Percentiles rank a stretch among this genome's conserved stretches.
These are phyloP conservation scores for Candida awuae DNA, from an alignment of 805 yeast species.

Conservation along the genomic window DNA sequence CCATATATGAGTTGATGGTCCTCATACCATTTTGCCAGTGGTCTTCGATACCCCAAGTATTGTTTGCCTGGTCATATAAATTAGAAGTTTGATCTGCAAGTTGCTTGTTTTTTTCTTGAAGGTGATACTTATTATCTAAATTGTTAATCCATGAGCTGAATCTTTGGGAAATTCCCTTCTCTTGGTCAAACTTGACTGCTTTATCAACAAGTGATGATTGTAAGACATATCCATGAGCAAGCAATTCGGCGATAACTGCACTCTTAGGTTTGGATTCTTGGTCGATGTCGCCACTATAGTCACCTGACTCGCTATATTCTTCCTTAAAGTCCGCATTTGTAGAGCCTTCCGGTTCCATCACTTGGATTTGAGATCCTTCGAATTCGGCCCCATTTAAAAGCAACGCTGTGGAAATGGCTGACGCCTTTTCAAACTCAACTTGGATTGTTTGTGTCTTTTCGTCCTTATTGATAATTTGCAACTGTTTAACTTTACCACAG, in stretches of 20 bases:
- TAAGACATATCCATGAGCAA: conserved; percentile 64
- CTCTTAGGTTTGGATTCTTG: conserved; percentile 76
- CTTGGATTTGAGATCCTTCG: conserved; percentile 47
- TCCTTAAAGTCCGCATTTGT: conserved; percentile 11
- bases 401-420: conserved; percentile 65
- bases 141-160: conserved; percentile 48
- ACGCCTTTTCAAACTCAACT: conserved; percentile 46
- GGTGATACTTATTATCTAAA: conserved; percentile 55
- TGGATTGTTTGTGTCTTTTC: conserved; percentile 33
- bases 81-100: conserved; percentile 7
- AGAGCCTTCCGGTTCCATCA: conserved; percentile 21
- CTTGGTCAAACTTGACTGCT: conserved; percentile 56
- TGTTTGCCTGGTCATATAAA: conserved; percentile 29
- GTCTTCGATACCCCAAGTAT: conserved; percentile 34
- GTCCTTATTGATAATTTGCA: conserved; percentile 27
- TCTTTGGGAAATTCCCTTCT: conserved; percentile 50
- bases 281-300: conserved; percentile 39
- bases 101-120: conserved; percentile 40
- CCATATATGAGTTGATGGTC: conserved; percentile 38
- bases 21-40: conserved; percentile 31
- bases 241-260: conserved; percentile 66
- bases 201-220: conserved; percentile 53
- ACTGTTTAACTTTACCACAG: conserved; percentile 50
- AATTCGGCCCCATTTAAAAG: conserved; percentile 68
- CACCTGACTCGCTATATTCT: conserved; percentile 11